Evolutionary conservation across 768 basidiomycete species (phyloP).

Genomic region (Lyophyllum shimeji): DNA sequence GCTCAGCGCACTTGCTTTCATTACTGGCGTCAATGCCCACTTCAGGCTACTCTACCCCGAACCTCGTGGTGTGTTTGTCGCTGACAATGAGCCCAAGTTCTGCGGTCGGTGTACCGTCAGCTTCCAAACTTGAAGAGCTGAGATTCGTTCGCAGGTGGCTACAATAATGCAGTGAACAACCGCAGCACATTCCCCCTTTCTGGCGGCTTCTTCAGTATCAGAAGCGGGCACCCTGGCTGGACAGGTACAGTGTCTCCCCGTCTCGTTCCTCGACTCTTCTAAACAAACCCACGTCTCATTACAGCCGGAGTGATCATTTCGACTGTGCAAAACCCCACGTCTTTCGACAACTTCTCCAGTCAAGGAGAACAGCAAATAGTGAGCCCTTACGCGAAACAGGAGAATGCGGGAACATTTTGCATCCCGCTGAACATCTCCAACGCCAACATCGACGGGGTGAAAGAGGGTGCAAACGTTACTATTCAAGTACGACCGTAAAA

Average conservation of each 20-base stretch:
- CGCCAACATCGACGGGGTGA: conserved; percentile 41
- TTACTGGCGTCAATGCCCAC: conserved; percentile 59
- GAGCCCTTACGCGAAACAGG: conserved; percentile 45
- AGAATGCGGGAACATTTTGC: conserved; percentile 58
- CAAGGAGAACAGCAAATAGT: conserved; percentile 31
- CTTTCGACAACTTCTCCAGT: conserved; percentile 58
- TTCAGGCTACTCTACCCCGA: conserved; percentile 73
- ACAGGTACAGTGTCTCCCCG: conserved; percentile 48
- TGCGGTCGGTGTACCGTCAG: conserved; percentile 52
- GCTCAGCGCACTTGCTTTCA: conserved; percentile 22
- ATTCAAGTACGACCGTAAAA: conserved; percentile 41
- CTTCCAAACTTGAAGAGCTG: neutral
- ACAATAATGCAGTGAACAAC: conserved; percentile 47
- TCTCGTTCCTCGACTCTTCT: neutral
- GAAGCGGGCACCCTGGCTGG: conserved; percentile 57
- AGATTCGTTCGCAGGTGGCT: conserved; percentile 51
- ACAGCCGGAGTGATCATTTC: conserved; percentile 55
- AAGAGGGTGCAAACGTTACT: conserved; percentile 69
- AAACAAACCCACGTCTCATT: conserved; percentile 5
- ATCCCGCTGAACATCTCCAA: conserved; percentile 59
- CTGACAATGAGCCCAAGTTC: conserved; percentile 52
- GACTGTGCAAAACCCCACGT: conserved; percentile 58
- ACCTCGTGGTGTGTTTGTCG: conserved; percentile 67
- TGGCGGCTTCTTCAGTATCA: conserved; percentile 57
- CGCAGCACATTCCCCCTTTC: conserved; percentile 69